Conservation (phyloP, 257 asterid species). For the Solanum arcanum region DNA sequence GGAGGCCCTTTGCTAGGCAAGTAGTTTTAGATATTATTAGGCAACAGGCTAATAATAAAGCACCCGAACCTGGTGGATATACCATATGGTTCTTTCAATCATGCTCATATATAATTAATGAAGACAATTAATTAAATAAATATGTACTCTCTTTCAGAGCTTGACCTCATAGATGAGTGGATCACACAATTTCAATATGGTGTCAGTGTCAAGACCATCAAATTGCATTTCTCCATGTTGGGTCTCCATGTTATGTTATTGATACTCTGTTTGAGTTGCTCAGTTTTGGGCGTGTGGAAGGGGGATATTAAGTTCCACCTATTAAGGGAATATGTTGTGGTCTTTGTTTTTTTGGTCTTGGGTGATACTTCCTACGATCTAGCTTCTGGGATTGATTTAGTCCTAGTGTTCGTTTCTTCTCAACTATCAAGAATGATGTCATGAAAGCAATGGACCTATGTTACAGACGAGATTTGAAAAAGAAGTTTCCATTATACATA, state of each 20-base stretch:
- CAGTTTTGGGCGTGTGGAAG: background rate
- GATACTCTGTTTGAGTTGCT: background rate
- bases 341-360: background rate
- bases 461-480: background rate
- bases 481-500: background rate
- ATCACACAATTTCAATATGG: background rate
- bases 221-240: background rate
- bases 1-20: background rate
- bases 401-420: background rate
- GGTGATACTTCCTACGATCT: background rate
- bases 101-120: background rate
- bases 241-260: background rate
- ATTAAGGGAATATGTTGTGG: background rate
- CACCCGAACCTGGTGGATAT: background rate
- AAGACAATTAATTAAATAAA: background rate
- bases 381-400: background rate
- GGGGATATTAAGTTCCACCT: background rate
- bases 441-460: background rate
- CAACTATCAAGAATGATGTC: background rate
- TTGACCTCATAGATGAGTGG: background rate
- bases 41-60: background rate
- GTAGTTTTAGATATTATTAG: background rate
- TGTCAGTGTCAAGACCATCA: background rate
- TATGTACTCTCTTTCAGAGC: background rate
- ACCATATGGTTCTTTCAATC: background rate